Base-by-base conservation (phyloP, 1,284 basidiomycete species). In the Tremellales sp. region DNA sequence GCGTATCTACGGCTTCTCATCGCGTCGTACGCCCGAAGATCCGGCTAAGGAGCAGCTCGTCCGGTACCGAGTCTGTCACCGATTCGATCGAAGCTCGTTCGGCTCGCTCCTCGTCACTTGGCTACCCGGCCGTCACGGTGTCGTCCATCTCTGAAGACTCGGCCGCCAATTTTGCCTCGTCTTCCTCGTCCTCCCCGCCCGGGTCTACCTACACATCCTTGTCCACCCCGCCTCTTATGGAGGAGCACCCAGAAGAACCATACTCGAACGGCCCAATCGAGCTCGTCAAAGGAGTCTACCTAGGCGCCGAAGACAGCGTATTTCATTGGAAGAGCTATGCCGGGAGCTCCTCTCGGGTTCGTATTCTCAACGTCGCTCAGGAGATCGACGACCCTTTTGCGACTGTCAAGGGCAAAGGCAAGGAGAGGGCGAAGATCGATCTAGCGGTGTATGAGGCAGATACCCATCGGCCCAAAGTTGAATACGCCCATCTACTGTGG, bases 271-370 rank as follows among this genome's bases (percentile, higher is more conserved):
- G 94, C 1, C 94, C 93, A 21, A 77, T 89, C 36, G 86, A 97
- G 72, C 80, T 97, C 58, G 78, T 97, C 26, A 92, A 92, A 1
- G 85, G 86, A 39, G 80, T 97, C 46, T 97, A 85, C 82, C 81
- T 97, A 7, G 94, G 93, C 49, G 89, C 89, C 42, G 92, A 97
- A 72, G 89, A 94, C 71, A 94, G 94, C 57, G 88, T 89, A 27
- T 81, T 83, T 22, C 51, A 53, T 23, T 69, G 60, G 31, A 58
- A 62, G 37, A 35, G 53, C 5, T 72, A 64, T 62, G 56, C 57
- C 4, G 45, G 40, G 3, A 43, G 43, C 13, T 41, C 40, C 5
- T 15, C 23, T 1, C 26, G 43, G 4, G 67, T 69, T 1, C 49
- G 62, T 12, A 52, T 97, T 17, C 80, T 97, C 70, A 97, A 97